Conservation (phyloP, 441 rosid genomes). For the Capsella rubella region DNA sequence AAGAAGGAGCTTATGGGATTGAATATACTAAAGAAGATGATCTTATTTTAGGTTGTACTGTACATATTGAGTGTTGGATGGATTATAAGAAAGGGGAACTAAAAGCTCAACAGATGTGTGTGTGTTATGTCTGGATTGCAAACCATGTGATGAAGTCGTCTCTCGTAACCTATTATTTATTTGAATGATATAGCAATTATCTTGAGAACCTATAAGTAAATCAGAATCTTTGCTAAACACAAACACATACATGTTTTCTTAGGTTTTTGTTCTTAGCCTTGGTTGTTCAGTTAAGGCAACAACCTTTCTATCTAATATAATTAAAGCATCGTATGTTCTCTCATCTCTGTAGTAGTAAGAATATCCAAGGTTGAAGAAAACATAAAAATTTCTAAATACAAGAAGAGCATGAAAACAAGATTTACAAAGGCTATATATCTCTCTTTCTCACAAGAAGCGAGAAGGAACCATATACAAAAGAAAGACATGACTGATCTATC, state of each 20-base stretch:
- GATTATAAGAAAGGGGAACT: slow-evolving; percentile 26
- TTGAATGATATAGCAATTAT: slow-evolving; percentile 9
- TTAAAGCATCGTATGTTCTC: neutral
- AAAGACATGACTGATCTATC: neutral
- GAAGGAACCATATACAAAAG: slow-evolving; percentile 36
- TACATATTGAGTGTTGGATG: slow-evolving; percentile 36
- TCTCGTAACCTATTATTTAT: neutral
- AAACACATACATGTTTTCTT: slow-evolving; percentile 43
- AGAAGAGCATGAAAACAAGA: slow-evolving; percentile 21
- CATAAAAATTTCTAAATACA: slow-evolving; percentile 2
- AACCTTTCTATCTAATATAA: neutral
- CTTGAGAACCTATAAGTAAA: slow-evolving; percentile 9
- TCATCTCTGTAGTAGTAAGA: neutral
- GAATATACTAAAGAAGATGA: slow-evolving; percentile 24
- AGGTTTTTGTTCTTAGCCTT: neutral
- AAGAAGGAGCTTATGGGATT: slow-evolving; percentile 26
- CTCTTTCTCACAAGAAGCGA: slow-evolving; percentile 45
- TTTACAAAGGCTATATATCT: slow-evolving; percentile 21
- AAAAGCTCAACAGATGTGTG: slow-evolving; percentile 22
- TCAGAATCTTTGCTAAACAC: slow-evolving; percentile 1
- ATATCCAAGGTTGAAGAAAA: slow-evolving; percentile 11
- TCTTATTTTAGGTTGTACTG: slow-evolving; percentile 24
- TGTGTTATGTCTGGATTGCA: slow-evolving; percentile 33
- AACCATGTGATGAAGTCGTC: slow-evolving; percentile 14
- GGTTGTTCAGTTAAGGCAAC: too few species aligned